These are phyloP conservation scores for Grosmannia serpens DNA, from an alignment of 2,329 filamentous ascomycete genomes.

Conservation along the genomic window DNA sequence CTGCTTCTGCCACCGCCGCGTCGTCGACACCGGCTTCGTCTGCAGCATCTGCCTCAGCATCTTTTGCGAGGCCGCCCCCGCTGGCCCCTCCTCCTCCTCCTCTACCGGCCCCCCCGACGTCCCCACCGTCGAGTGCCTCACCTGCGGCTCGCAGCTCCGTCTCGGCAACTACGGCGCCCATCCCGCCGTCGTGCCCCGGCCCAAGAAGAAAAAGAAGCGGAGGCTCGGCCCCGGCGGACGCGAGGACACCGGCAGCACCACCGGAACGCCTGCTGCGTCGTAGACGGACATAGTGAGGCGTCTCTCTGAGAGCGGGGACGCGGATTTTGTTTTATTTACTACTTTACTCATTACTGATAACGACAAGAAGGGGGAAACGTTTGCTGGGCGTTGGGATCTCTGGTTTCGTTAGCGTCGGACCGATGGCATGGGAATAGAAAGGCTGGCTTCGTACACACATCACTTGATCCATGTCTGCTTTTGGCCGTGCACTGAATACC, in stretches of 20 bases:
- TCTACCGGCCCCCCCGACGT: background rate
- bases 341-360: background rate
- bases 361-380: background rate
- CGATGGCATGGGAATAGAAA: background rate
- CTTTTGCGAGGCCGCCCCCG: conserved; percentile 53
- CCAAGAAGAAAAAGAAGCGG: conserved; percentile 69
- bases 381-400: background rate
- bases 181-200: conserved; percentile 61
- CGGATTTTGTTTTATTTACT: background rate
- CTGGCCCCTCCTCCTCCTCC: background rate
- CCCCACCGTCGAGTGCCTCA: conserved; percentile 54
- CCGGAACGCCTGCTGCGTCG: conserved; percentile 38
- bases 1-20: conserved; percentile 88
- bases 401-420: background rate
- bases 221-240: conserved; percentile 28
- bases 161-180: conserved; percentile 65
- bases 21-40: conserved; percentile 87
- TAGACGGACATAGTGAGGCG: no score
- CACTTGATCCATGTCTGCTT: background rate
- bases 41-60: conserved; percentile 95
- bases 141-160: conserved; percentile 68
- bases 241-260: conserved; percentile 48
- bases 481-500: background rate
- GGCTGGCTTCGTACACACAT: background rate
- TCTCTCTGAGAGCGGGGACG: no score